Evolutionary conservation across 257 asterid species (phyloP).

Genomic region (Lantana camara): DNA sequence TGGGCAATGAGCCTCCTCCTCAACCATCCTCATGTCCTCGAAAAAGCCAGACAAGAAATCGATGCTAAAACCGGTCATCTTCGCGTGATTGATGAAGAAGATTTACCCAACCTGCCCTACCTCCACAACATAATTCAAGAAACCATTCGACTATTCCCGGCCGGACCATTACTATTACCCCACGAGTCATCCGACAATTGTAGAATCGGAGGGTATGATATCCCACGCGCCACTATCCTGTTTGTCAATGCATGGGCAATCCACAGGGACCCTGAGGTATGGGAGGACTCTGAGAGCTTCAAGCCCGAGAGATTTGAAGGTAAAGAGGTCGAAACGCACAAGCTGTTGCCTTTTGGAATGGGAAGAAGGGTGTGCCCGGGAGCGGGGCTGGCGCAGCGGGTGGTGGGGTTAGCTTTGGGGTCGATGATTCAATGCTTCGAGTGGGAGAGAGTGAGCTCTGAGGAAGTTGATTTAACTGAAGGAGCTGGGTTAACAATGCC

Average conservation of each 20-base stretch:
- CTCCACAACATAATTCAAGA: slow-evolving; percentile 29
- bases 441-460: slow-evolving; percentile 30
- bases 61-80: slow-evolving; percentile 19
- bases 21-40: slow-evolving; percentile 25
- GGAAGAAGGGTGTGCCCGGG: slow-evolving; percentile 45
- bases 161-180: slow-evolving; percentile 31
- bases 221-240: slow-evolving; percentile 32
- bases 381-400: slow-evolving; percentile 28
- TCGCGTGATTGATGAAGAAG: slow-evolving; percentile 28
- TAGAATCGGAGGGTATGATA: slow-evolving; percentile 36
- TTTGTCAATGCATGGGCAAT: slow-evolving; percentile 39
- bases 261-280: slow-evolving; percentile 34
- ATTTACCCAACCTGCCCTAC: slow-evolving; percentile 32
- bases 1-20: slow-evolving; percentile 40
- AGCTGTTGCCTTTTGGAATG: slow-evolving; percentile 37
- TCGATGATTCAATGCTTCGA: slow-evolving; percentile 42
- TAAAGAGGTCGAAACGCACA: slow-evolving; percentile 11
- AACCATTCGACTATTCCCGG: slow-evolving; percentile 34
- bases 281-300: no score
- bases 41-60: slow-evolving; percentile 25
- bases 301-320: no score
- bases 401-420: slow-evolving; percentile 32
- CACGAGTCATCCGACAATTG: slow-evolving; percentile 33
- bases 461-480: slow-evolving; percentile 39
- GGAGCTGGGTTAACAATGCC: no score